Base-by-base conservation (phyloP, 1,284 basidiomycete species). In the Cutaneotrichosporon curvatum region DNA sequence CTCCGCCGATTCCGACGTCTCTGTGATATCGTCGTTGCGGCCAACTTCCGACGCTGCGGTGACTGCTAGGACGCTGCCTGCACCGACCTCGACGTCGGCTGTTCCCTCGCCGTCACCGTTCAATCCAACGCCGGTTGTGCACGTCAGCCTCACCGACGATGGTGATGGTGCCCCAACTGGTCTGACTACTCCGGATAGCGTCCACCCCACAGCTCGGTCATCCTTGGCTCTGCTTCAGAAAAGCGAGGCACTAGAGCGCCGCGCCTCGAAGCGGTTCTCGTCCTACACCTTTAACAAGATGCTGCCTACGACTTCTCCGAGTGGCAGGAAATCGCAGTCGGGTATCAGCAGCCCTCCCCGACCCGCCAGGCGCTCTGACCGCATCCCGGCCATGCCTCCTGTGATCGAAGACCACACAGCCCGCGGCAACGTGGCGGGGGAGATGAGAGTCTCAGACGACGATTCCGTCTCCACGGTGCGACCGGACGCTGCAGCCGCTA, bases 281-380 rank as follows among this genome's bases (percentile, higher is more conserved):
- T 86, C 86, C 1, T 98, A 95, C 67, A 89, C 91, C 43, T 87
- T 96, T 62, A 85, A 87, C 56, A 95, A 94, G 73, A 94, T 98
- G 82, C 84, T 69, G 0, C 68, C 1, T 12, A 80, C 82, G 15
- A 60, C 60, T 4, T 61, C 62, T 4, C 47, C 50, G 5, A 37
- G 74, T 66, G 56, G 54, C 18, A 62, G 60, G 41, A 57, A 60
- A 39, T 15, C 45, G 31, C 32, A 22, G 33, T 14, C n/a, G n/a
- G 31, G 19, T 30, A 46, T 32, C 25, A 54, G 56, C 5, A 63
- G 61, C 55, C 70, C 70, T 0, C 62, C 63, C 37, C 47, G 70
- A 32, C 70, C 70, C 0, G 61, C 55, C 2, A 53, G 70, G 30
- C 47, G 68, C 52, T 57, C 18, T 53, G 59, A 28, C 37, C 40